Base-by-base conservation (phyloP, 164 flowering plant genomes). In the Cinnamomum micranthum region DNA sequence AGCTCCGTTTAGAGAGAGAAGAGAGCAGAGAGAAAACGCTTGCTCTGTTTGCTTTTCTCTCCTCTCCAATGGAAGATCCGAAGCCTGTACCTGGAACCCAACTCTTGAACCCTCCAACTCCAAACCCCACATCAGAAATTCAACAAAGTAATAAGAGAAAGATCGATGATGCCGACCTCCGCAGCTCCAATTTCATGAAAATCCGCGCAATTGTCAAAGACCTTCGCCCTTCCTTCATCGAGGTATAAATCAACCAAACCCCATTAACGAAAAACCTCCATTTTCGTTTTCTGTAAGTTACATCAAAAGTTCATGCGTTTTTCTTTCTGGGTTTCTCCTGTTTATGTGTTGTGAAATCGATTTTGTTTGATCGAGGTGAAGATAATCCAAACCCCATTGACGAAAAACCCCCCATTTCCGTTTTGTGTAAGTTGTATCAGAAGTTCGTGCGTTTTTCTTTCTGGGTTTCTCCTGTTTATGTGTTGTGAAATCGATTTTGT, bases 221-320 rank as follows among this genome's bases (percentile, higher is more conserved):
- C 27, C 86, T 90, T 71, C 90, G 91, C 28, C 94, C 90, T 71
- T 84, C 80, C 77, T 79, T 90, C 76, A 62, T 89, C 66, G 87
- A 87, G 88, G 92, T 86, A 80, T 9, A 19, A 15, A 55, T 20
- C 52, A 25, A 62, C 47, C 47, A 9, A 41, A 41, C 11, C 4
- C 15, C 2, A 23, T 59, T 59, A 59, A 59, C 19, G 22, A 59
- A 14, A 59, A 59, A 1, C 47, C 47, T 41, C 47, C 47, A 20
- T 41, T n/a, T 23, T 47, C 55, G 24, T 19, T 35, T 69, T 69
- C 24, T 51, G 15, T 41, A 3, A 27, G 11, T 3, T 17, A 6
- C 31, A 12, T 67, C 71, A 15, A 1, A 19, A 11, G 41, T 67
- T 67, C 20, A 64, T 67, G n/a, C 47, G 28, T 35, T 10, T 69